Base-by-base conservation (phyloP, 2,329 filamentous ascomycete species). In the Apiospora kogelbergensis region DNA sequence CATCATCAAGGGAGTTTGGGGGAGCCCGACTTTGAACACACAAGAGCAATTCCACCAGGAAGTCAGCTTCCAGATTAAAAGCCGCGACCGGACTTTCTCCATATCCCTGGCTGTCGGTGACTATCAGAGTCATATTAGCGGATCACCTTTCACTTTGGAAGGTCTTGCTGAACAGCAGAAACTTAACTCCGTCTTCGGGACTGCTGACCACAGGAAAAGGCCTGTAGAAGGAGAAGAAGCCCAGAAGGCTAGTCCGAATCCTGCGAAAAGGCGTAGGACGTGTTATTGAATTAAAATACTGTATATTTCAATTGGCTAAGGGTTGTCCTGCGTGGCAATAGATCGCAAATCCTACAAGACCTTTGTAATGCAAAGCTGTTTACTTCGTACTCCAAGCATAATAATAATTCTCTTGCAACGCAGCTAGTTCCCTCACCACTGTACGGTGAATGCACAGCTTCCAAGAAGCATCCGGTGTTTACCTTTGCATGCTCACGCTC, bases 201-300 rank as follows among this genome's bases (percentile, higher is more conserved):
- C 45, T 41, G 20, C 48, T 30, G 40, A 67, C 40, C 48, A 67
- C 33, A 53, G 48, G 66, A 67, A 67, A 63, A 48, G 66, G 42
- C 45, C 46, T 57, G 41, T 67, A 41, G 26, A 67, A 46, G 45
- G 5, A 46, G n/a, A 46, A 46, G 45, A 46, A 46, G n/a, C n/a
- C n/a, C n/a, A 46, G 76, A 80, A 10, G 74, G 66, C 13, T 68
- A 67, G 1, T 76, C 76, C 0, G 79, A 79, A 67, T 66, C 69
- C 26, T 79, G 77, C 2, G 73, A 76, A 7, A 69, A 69, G 13
- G 72, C 65, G 53, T 80, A 73, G 67, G 81, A 81, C 6, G 76
- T 81, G 3, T 73, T 69, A 30, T 77, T 79, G 17, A 46, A 46
- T 46, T 24, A 11, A 46, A 11, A 11, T 46, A 46, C n/a, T 46